phyloP scores from a whole-genome alignment of 2,329 filamentous ascomycete genomes.

The Lachnellula willkommii region DNA sequence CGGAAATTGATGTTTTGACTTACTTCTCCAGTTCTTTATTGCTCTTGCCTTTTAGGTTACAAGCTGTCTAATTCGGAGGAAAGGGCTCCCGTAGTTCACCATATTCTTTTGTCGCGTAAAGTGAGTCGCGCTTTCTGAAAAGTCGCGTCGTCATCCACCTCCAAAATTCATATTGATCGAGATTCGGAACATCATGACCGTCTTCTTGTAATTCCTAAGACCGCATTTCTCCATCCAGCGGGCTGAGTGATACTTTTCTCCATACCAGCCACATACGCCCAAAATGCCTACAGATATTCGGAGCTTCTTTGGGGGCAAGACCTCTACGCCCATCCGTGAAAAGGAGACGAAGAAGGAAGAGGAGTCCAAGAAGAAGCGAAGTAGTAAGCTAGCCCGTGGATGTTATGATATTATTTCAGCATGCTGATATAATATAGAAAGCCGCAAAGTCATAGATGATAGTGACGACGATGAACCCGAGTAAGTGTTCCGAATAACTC shows the following conservation, averaged over 20 bases:
- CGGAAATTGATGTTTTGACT: too few species aligned
- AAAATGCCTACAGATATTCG: constrained; percentile 82
- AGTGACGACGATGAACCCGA: constrained; percentile 67
- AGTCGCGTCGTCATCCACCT: constrained; percentile 20
- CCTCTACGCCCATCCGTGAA: constrained; percentile 46
- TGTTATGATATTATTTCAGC: not conserved
- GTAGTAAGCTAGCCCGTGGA: constrained; percentile 18
- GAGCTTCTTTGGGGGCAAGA: constrained; percentile 81
- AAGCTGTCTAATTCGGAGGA: not conserved
- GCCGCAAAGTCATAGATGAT: constrained; percentile 70
- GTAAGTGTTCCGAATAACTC: constrained; percentile 23
- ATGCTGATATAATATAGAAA: constrained; percentile 34
- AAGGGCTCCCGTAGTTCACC: not conserved
- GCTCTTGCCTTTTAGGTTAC: not conserved
- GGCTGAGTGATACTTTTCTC: too few species aligned
- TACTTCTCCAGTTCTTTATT: not conserved
- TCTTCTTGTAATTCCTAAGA: not conserved
- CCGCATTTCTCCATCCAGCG: not conserved
- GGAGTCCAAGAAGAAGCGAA: constrained; percentile 30
- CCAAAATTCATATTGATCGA: not conserved
- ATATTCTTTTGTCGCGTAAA: constrained; percentile 2
- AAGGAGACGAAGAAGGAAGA: constrained; percentile 34
- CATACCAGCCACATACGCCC: not conserved
- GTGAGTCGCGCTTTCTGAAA: constrained; percentile 13
- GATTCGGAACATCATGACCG: not conserved